A percentile compares a stretch with the other conserved stretches of the same genome.
These are phyloP conservation scores for Malassezia sp. DNA, from an alignment of 1,284 basidiomycete genomes.

Conservation along the genomic window DNA sequence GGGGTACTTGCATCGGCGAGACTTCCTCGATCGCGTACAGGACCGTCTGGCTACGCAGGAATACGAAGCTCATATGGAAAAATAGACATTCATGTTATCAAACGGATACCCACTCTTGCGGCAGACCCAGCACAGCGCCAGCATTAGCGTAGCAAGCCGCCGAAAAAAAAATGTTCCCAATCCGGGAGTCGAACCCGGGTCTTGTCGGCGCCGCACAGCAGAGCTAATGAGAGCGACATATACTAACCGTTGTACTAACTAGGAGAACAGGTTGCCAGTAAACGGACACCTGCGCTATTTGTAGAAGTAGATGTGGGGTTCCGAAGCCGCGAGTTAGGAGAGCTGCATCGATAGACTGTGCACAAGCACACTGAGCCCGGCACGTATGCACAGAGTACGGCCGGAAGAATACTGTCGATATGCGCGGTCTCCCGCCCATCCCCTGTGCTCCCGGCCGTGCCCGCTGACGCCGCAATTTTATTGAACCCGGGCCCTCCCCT, in stretches of 20 bases:
- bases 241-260: conserved; percentile 22
- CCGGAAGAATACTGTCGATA: too few relatives aligned
- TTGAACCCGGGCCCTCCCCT: too few relatives aligned
- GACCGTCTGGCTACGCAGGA: conserved; percentile 23
- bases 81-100: neutral
- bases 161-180: conserved; percentile 16
- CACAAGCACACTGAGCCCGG: too few relatives aligned
- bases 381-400: too few relatives aligned
- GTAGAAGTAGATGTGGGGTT: too few relatives aligned
- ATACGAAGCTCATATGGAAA: conserved; percentile 1
- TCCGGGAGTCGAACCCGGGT: conserved; percentile 22
- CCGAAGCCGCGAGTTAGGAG: too few relatives aligned
- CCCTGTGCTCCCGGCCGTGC: too few relatives aligned
- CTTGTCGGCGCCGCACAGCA: conserved; percentile 18
- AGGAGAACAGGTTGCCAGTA: conserved; percentile 10
- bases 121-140: neutral
- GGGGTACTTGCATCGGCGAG: conserved; percentile 36
- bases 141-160: neutral
- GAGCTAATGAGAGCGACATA: conserved; percentile 18
- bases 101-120: neutral
- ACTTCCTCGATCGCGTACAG: conserved; percentile 41
- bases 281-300: too few relatives aligned
- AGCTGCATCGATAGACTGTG: too few relatives aligned
- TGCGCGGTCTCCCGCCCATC: too few relatives aligned
- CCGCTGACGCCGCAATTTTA: too few relatives aligned